phyloP scores from a whole-genome alignment of 192 early-diverging fungal genomes.

The Mortierella claussenii region DNA sequence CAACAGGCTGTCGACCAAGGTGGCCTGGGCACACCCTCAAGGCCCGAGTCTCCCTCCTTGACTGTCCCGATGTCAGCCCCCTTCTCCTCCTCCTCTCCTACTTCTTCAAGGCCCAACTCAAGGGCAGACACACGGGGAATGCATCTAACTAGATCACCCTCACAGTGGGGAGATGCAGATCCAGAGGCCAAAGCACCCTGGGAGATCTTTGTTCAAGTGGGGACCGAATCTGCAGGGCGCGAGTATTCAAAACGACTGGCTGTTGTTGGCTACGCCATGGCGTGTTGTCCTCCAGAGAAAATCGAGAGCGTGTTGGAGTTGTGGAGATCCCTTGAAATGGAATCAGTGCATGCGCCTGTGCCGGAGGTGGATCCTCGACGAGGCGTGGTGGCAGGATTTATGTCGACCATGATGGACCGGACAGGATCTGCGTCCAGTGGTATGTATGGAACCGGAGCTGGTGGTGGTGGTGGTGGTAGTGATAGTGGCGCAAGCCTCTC shows the following conservation, averaged over 20 bases:
- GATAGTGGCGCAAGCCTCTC: too few species aligned
- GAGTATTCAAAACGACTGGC: conserved; percentile 56
- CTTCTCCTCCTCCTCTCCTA: neutral
- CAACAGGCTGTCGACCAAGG: neutral
- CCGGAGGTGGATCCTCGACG: conserved; percentile 38
- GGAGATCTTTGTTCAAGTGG: conserved; percentile 55
- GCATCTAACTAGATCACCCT: neutral
- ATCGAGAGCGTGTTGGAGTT: conserved; percentile 38
- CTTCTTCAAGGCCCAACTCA: conserved; percentile 10
- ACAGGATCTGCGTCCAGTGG: conserved; percentile 16
- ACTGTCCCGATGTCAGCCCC: too few species aligned
- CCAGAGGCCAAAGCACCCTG: conserved; percentile 56
- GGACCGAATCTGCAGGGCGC: conserved; percentile 30
- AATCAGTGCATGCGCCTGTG: conserved; percentile 35
- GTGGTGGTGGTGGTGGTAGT: conserved; percentile 2
- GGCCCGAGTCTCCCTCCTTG: neutral
- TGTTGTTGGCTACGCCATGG: conserved; percentile 64
- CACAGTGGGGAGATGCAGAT: conserved; percentile 28
- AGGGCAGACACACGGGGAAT: neutral
- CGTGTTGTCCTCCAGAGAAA: conserved; percentile 61
- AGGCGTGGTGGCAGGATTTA: conserved; percentile 33
- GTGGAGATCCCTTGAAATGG: conserved; percentile 48
- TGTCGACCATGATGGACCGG: conserved; percentile 45
- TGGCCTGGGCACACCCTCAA: neutral
- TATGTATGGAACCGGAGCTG: neutral